Conservation (phyloP, 495 filamentous ascomycete genomes). For the Penicillium robsamsonii region DNA sequence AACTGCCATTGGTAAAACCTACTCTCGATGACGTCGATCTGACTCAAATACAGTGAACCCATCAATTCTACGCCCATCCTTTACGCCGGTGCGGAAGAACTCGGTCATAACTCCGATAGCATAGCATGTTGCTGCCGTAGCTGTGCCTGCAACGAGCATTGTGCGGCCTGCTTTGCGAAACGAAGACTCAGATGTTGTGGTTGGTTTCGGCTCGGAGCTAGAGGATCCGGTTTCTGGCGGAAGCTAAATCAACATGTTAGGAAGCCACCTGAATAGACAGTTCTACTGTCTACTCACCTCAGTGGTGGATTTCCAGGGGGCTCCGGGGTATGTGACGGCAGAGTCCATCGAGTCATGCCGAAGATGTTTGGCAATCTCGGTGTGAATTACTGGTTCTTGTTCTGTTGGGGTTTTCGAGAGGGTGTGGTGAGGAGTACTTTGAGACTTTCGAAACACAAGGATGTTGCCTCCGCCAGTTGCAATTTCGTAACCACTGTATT, state of each 20-base stretch:
- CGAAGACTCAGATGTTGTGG: conserved; percentile 25
- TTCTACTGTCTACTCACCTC: conserved; percentile 57
- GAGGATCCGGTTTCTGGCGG: conserved; percentile 8
- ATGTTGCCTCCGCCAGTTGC: conserved; percentile 67
- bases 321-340: not conserved
- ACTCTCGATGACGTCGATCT: conserved; percentile 33
- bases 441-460: conserved; percentile 66
- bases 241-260: conserved; percentile 32
- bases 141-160: conserved; percentile 55
- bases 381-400: conserved; percentile 10
- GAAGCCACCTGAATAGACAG: conserved; percentile 50
- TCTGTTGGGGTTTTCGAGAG: conserved; percentile 14
- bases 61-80: conserved; percentile 52
- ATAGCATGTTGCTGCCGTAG: conserved; percentile 63
- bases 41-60: conserved; percentile 50
- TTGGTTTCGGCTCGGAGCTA: not conserved
- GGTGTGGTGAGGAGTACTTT: conserved; percentile 17
- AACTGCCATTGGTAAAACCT: not conserved
- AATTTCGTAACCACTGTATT: conserved; percentile 70
- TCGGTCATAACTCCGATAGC: conserved; percentile 66
- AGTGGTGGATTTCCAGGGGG: conserved; percentile 8
- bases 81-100: conserved; percentile 60
- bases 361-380: conserved; percentile 13
- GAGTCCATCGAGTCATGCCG: conserved; percentile 16
- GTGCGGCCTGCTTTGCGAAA: conserved; percentile 44